Percentiles rank a stretch among this genome's conserved stretches.
phyloP scores from a whole-genome alignment of 116 monocot genomes.

The Dioscorea cayenensis region DNA sequence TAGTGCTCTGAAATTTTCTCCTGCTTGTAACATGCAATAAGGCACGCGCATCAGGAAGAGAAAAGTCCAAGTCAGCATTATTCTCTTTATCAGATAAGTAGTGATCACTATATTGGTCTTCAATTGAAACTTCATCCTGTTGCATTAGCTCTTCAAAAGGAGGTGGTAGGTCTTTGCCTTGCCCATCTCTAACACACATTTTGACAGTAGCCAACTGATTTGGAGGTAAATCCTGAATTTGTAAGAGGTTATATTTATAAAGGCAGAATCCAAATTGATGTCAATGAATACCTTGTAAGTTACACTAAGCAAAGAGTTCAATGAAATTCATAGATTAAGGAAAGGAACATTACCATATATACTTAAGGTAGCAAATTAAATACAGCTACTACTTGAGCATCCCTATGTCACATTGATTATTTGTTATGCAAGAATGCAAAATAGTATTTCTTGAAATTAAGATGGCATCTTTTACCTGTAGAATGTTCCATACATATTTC shows the following conservation, averaged over 20 bases:
- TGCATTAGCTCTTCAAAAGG: slow-evolving; percentile 44
- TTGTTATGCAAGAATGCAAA: too few relatives aligned
- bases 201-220: slow-evolving; percentile 8
- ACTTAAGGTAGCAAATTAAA: too few relatives aligned
- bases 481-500: too few relatives aligned
- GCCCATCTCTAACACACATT: slow-evolving; percentile 8
- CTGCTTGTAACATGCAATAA: slow-evolving; percentile 78
- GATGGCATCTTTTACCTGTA: too few relatives aligned
- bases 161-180: slow-evolving; percentile 18
- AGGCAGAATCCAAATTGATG: too few relatives aligned
- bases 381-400: too few relatives aligned
- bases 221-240: slow-evolving; percentile 12
- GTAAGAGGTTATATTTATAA: background rate
- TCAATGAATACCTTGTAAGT: background rate
- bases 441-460: too few relatives aligned
- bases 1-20: slow-evolving; percentile 50
- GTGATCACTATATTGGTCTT: slow-evolving; percentile 7
- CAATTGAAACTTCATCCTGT: slow-evolving; percentile 24
- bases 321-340: too few relatives aligned
- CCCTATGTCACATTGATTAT: too few relatives aligned
- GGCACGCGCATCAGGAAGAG: slow-evolving; percentile 48
- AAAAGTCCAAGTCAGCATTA: slow-evolving; percentile 15
- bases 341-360: too few relatives aligned
- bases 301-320: background rate
- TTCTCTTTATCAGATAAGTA: slow-evolving; percentile 12